Evolutionary conservation across 2,329 filamentous ascomycete genomes (phyloP).

Genomic region (Diaporthe australafricana): DNA sequence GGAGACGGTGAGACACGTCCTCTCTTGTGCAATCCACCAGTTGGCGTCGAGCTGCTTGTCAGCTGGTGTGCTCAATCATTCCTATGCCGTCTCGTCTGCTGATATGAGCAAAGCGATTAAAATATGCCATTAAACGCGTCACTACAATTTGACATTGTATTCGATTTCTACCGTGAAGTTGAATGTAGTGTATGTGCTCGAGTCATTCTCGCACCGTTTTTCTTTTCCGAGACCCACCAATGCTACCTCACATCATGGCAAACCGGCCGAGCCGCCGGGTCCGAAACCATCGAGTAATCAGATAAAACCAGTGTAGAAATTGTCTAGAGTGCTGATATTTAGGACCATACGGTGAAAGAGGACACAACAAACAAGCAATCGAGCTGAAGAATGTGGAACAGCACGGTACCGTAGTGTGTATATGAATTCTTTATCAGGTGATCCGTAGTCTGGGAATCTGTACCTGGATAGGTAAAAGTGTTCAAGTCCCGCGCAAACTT

Average conservation of each 20-base stretch:
- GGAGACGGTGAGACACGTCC: conserved; percentile 3
- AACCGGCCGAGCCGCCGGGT: neutral
- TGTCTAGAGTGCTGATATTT: no score
- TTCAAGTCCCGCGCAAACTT: no score
- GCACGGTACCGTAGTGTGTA: no score
- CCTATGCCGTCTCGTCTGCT: no score
- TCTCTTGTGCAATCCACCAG: conserved; percentile 5
- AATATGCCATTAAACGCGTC: neutral
- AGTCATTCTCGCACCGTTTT: neutral
- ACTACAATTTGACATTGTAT: neutral
- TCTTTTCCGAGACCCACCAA: neutral
- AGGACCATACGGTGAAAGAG: no score
- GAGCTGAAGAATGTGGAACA: no score
- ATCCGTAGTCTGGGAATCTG: no score
- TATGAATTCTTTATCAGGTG: no score
- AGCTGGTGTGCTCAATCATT: neutral
- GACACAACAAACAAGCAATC: no score
- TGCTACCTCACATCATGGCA: neutral
- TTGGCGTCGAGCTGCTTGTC: neutral
- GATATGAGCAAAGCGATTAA: neutral
- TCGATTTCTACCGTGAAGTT: neutral
- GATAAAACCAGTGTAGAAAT: no score
- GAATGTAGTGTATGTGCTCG: neutral
- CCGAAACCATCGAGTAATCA: no score
- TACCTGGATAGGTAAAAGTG: no score